Conservation (phyloP, 2,329 filamentous ascomycete genomes). For the Sporothrix inflata region DNA sequence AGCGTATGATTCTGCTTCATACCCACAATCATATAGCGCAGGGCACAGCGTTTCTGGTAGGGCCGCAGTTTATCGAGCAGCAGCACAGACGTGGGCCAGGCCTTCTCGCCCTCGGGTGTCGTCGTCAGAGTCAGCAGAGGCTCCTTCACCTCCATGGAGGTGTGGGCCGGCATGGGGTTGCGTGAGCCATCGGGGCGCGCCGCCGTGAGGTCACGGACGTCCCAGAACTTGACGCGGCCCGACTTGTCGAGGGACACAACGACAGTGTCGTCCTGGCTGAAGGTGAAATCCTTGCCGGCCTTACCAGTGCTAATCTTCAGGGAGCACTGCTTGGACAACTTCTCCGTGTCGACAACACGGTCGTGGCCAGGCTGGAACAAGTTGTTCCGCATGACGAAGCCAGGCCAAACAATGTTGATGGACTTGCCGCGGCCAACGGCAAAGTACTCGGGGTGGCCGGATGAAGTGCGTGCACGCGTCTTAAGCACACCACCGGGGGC, state of each 20-base stretch:
- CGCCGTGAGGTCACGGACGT: constrained; percentile 77
- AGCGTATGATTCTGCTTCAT: constrained; percentile 99
- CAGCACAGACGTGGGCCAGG: constrained; percentile 93
- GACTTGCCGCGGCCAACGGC: constrained; percentile 94
- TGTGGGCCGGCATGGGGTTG: constrained; percentile 57
- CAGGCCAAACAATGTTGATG: constrained; percentile 83
- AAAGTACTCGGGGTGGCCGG: constrained; percentile 88
- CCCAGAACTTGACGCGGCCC: constrained; percentile 97
- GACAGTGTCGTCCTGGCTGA: constrained; percentile 93
- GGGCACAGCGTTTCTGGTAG: constrained; percentile 84
- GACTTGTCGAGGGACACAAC: constrained; percentile 97
- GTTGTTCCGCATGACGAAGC: constrained; percentile 64
- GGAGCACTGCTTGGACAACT: constrained; percentile 81
- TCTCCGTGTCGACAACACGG: constrained; percentile 80
- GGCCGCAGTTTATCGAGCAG: constrained; percentile 95
- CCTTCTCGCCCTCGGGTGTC: constrained; percentile 86
- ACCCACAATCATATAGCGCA: constrained; percentile 94
- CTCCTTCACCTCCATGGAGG: constrained; percentile 76
- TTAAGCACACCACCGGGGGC: constrained; percentile 90
- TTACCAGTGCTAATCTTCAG: constrained; percentile 96
- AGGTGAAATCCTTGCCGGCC: constrained; percentile 96
- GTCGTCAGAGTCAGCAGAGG: constrained; percentile 86
- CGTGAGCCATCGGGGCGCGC: constrained; percentile 55
- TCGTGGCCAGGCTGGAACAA: constrained; percentile 67
- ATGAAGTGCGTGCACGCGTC: constrained; percentile 89